Evolutionary conservation across 768 basidiomycete genomes (phyloP), one percentile per base, ranked within the genome.

Genomic region (Trametes meyenii): DNA sequence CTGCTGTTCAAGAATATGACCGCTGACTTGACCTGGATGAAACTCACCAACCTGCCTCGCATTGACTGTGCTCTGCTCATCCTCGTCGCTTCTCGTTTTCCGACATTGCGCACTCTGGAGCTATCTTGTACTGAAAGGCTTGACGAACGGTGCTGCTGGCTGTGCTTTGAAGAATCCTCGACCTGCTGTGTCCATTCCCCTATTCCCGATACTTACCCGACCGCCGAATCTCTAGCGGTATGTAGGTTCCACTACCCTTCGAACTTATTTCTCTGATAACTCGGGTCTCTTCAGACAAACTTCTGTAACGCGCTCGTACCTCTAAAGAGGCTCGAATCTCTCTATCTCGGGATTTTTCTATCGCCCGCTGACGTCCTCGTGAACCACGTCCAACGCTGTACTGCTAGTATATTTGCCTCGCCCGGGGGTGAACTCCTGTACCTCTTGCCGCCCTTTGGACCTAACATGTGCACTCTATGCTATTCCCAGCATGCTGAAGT

Each of bases 271-370:
- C 24, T 19, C 36, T 39, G 40, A 53, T 35, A 26, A 33, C n/a
- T n/a, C n/a, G n/a, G n/a, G 3, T 2, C 44, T 14, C 11, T 45
- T 24, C 51, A 87, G 85, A 68, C 62, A 53, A 70, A 74, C 24
- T 83, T 81, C 51, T 79, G 77, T 8, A 73, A 64, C 11, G 77
- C 76, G n/a, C 70, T 87, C 19, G 72, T 71, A 63, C 75, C 83
- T 17, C 76, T 89, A 12, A 72, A 67, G 49, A 74, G 75, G 12
- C 76, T 89, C 11, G 70, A 74, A 16, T 71, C 80, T 59, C 77
- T 90, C 16, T 81, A 83, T 64, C 74, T 90, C 21, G 88, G 88
- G 0, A 74, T 89, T 49, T 85, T 84, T 67, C 81, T 90, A 19
- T 89, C 87, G 0, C 77, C 81, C 53, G 79, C 82, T 26, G 73